Evolutionary conservation across 2,329 filamentous ascomycete genomes (phyloP).

Genomic region (Coniella lustricola): DNA sequence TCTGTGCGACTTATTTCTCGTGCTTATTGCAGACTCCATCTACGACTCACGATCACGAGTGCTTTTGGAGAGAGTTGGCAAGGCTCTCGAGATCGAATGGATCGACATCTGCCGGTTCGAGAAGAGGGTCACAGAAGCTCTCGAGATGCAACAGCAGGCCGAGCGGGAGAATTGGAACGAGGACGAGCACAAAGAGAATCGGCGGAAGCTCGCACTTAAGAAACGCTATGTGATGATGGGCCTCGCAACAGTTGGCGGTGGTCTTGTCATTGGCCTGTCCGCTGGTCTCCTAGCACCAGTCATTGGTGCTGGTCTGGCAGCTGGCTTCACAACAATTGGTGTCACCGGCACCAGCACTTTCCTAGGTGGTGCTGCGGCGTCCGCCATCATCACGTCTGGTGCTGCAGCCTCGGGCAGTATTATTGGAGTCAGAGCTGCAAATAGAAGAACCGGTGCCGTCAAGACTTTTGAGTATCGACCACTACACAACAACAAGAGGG

Average conservation of each 20-base stretch:
- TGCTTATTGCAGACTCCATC: constrained; percentile 90
- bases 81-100: constrained; percentile 76
- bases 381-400: constrained; percentile 86
- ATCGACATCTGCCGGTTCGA: constrained; percentile 94
- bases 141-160: constrained; percentile 95
- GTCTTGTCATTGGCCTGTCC: constrained; percentile 89
- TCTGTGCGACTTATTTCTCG: constrained; percentile 87
- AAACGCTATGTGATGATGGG: constrained; percentile 92
- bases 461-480: constrained; percentile 96
- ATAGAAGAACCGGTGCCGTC: constrained; percentile 81
- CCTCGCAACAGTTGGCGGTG: constrained; percentile 88
- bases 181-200: constrained; percentile 81
- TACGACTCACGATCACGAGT: constrained; percentile 86
- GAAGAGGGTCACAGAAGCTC: constrained; percentile 89
- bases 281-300: constrained; percentile 87
- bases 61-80: constrained; percentile 75
- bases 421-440: constrained; percentile 80
- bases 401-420: constrained; percentile 80
- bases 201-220: constrained; percentile 74
- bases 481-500: constrained; percentile 93
- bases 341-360: constrained; percentile 85
- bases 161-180: constrained; percentile 98
- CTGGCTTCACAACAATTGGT: constrained; percentile 91
- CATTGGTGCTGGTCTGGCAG: constrained; percentile 88
- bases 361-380: constrained; percentile 83